Percentiles rank a stretch among this genome's conserved stretches.
phyloP scores from a whole-genome alignment of 495 filamentous ascomycete species.

The Xylaria palmicola region DNA sequence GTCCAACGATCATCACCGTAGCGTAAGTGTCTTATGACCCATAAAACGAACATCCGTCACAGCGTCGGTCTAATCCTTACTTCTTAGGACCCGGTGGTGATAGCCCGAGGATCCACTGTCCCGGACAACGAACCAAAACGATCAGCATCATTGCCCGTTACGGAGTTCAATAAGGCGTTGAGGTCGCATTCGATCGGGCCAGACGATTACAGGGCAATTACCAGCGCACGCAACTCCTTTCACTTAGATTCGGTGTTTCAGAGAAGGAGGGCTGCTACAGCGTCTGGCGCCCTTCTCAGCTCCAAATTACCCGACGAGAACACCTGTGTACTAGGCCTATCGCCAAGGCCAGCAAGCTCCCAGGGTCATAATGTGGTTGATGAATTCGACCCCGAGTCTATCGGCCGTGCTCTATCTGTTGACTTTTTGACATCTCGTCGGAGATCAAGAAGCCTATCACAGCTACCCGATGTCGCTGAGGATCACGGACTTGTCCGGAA shows the following conservation, averaged over 20 bases:
- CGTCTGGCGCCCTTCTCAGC: conserved; percentile 35
- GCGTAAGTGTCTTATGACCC: conserved; percentile 36
- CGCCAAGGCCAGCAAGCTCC: conserved; percentile 54
- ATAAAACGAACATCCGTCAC: too few relatives aligned
- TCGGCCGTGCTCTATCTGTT: conserved; percentile 54
- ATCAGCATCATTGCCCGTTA: conserved; percentile 53
- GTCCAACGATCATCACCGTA: conserved; percentile 37
- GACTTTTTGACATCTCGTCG: conserved; percentile 43
- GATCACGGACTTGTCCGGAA: conserved; percentile 35
- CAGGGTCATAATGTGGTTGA: conserved; percentile 41
- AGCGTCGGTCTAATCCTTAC: conserved; percentile 23
- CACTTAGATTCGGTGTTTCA: conserved; percentile 38
- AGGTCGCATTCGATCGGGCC: conserved; percentile 55
- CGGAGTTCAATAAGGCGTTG: conserved; percentile 51
- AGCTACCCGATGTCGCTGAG: conserved; percentile 41
- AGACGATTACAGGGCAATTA: conserved; percentile 45
- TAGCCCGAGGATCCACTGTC: conserved; percentile 26
- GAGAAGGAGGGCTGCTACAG: conserved; percentile 35
- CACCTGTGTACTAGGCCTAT: conserved; percentile 48
- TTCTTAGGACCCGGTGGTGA: conserved; percentile 44
- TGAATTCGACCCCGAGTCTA: conserved; percentile 44
- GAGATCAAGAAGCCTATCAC: conserved; percentile 53
- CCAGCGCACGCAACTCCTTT: conserved; percentile 46
- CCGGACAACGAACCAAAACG: conserved; percentile 40
- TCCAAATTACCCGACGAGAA: conserved; percentile 25